Conservation (phyloP, 257 asterid species). For the Henckelia pumila region DNA sequence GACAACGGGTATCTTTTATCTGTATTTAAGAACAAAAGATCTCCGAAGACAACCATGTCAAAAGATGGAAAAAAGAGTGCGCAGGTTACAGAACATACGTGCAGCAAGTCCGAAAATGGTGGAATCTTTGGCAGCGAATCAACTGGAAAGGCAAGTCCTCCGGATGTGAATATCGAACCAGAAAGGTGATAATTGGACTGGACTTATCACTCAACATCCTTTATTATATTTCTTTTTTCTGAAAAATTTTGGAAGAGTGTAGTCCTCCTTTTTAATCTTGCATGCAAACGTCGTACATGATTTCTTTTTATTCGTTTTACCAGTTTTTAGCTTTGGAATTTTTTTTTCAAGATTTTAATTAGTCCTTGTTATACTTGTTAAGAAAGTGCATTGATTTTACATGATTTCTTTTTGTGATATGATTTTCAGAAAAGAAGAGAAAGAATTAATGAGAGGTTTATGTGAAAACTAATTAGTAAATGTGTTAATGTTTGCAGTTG, state of each 20-base stretch:
- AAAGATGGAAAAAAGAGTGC: constrained; percentile 35
- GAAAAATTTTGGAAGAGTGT: not conserved
- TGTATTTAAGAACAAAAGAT: constrained; percentile 27
- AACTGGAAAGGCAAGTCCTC: constrained; percentile 32
- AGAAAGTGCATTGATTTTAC: no score
- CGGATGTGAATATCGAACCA: constrained; percentile 21
- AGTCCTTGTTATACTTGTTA: no score
- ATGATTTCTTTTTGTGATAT: no score
- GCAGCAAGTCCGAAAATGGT: constrained; percentile 30
- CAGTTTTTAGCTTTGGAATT: no score
- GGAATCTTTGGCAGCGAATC: constrained; percentile 23
- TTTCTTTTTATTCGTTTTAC: no score
- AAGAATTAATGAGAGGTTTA: no score
- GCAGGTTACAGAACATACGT: constrained; percentile 26
- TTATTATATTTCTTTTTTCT: no score
- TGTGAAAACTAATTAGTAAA: no score
- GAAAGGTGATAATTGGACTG: constrained; percentile 30
- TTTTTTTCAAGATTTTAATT: no score
- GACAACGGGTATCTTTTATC: constrained; percentile 44
- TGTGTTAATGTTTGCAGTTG: no score
- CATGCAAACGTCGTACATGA: not conserved
- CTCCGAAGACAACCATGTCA: constrained; percentile 26
- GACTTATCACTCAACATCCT: not conserved
- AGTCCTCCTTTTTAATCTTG: not conserved
- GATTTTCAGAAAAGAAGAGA: no score